A percentile compares a stretch with the other conserved stretches of the same genome.
Evolutionary conservation across 495 filamentous ascomycete species (phyloP).

Genomic region (Geopyxis carbonaria): DNA sequence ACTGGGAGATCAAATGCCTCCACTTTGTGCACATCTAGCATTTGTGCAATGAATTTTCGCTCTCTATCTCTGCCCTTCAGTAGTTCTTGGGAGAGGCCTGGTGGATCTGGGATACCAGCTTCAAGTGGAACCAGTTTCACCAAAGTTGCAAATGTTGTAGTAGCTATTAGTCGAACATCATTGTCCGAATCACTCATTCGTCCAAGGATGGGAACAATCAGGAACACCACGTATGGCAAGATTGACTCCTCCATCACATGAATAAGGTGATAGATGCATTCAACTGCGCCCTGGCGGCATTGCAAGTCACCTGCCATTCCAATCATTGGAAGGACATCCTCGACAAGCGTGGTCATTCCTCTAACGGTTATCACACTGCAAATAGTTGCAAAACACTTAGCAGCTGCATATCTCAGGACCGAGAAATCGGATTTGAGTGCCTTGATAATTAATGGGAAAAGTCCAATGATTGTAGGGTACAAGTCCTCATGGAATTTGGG

Average conservation of each 20-base stretch:
- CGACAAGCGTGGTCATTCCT: conserved; percentile 88
- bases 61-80: conserved; percentile 81
- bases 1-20: conserved; percentile 88
- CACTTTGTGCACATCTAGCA: conserved; percentile 88
- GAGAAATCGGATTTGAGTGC: conserved; percentile 73
- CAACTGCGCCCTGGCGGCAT: conserved; percentile 80
- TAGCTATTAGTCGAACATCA: conserved; percentile 82
- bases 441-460: conserved; percentile 75
- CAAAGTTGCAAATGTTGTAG: conserved; percentile 88
- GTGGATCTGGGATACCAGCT: conserved; percentile 91
- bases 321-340: conserved; percentile 78
- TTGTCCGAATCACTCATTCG: conserved; percentile 99
- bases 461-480: conserved; percentile 55
- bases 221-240: conserved; percentile 93
- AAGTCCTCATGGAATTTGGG: conserved; percentile 62
- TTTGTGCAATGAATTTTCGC: conserved; percentile 88
- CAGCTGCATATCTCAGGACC: conserved; percentile 86
- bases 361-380: conserved; percentile 90
- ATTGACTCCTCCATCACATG: conserved; percentile 96
- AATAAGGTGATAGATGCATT: conserved; percentile 84
- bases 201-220: conserved; percentile 92
- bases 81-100: conserved; percentile 73
- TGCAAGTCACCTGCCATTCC: conserved; percentile 72
- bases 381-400: conserved; percentile 91
- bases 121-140: conserved; percentile 98